These are phyloP conservation scores for Oehlia diaphana DNA, from an alignment of 192 early-diverging fungal species.

Conservation along the genomic window DNA sequence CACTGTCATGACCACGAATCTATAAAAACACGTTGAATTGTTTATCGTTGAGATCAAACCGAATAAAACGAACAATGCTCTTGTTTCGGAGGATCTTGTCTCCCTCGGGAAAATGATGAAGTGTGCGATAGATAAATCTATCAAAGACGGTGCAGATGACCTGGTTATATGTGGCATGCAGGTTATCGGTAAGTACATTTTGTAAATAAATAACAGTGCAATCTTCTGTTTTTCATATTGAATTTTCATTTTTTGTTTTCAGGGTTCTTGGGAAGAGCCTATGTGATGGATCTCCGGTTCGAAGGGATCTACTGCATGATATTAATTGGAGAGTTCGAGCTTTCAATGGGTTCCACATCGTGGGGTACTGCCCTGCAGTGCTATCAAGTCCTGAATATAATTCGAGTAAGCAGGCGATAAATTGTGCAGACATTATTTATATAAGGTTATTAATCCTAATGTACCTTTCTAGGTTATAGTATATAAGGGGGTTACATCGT, in stretches of 20 bases:
- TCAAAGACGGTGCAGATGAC: slow-evolving; percentile 16
- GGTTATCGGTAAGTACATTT: slow-evolving; percentile 14
- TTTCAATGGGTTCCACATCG: slow-evolving; percentile 16
- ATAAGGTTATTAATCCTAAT: slow-evolving; percentile 21
- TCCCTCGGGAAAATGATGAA: slow-evolving; percentile 22
- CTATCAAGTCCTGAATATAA: slow-evolving; percentile 29
- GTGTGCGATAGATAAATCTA: slow-evolving; percentile 14
- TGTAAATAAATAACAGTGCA: neutral
- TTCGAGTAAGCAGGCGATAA: slow-evolving; percentile 22
- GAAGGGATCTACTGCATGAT: slow-evolving; percentile 27
- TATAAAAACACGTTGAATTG: slow-evolving; percentile 18
- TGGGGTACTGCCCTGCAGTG: slow-evolving; percentile 29
- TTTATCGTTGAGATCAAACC: slow-evolving; percentile 19
- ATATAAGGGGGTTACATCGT: slow-evolving; percentile 19
- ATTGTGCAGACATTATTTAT: slow-evolving; percentile 6
- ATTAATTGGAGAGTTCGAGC: slow-evolving; percentile 26
- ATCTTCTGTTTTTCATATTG: slow-evolving; percentile 17
- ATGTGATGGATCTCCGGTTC: slow-evolving; percentile 16
- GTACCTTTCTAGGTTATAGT: slow-evolving; percentile 28
- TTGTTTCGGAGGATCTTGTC: slow-evolving; percentile 15
- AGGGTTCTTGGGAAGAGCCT: slow-evolving; percentile 28
- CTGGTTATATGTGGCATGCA: slow-evolving; percentile 24
- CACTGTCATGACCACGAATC: slow-evolving; percentile 10
- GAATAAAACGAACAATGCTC: neutral
- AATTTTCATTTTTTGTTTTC: slow-evolving; percentile 11